phyloP scores from a whole-genome alignment of 2,329 filamentous ascomycete species.

The Phialemonium atrogriseum region DNA sequence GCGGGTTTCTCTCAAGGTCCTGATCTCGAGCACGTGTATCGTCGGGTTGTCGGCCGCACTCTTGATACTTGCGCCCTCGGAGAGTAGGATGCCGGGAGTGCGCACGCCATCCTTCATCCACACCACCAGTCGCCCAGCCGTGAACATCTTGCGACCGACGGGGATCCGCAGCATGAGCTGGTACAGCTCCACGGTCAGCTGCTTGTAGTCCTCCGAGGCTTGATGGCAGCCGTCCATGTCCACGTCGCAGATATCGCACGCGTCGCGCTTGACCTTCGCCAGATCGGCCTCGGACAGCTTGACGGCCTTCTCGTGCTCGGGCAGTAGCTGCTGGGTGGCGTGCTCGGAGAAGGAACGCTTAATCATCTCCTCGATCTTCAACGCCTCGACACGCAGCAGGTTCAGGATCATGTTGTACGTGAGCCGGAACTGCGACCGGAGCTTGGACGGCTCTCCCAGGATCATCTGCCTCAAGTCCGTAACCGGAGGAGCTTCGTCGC shows the following conservation, averaged over 20 bases:
- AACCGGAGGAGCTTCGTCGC: constrained; percentile 82
- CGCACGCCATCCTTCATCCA: constrained; percentile 80
- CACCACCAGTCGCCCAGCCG: constrained; percentile 67
- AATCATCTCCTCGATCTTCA: constrained; percentile 99
- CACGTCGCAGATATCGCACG: constrained; percentile 72
- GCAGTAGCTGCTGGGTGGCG: constrained; percentile 86
- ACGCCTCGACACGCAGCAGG: constrained; percentile 82
- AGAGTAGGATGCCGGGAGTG: constrained; percentile 70
- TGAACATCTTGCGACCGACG: constrained; percentile 72
- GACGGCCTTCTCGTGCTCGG: constrained; percentile 92
- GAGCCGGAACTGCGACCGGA: constrained; percentile 89
- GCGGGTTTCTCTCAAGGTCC: constrained; percentile 56
- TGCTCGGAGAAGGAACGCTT: constrained; percentile 99
- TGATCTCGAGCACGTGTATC: constrained; percentile 73
- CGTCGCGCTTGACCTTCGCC: constrained; percentile 78
- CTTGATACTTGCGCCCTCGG: constrained; percentile 63
- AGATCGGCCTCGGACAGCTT: constrained; percentile 87
- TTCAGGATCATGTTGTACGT: constrained; percentile 99
- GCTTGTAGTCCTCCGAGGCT: constrained; percentile 70
- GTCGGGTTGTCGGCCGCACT: constrained; percentile 49
- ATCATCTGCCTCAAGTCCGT: constrained; percentile 86
- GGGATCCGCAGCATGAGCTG: constrained; percentile 69
- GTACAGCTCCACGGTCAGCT: constrained; percentile 75
- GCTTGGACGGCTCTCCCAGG: constrained; percentile 86
- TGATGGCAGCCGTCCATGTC: constrained; percentile 76